Evolutionary conservation across 371 early-diverging fungal genomes (phyloP).

Genomic region (Circinella minor): DNA sequence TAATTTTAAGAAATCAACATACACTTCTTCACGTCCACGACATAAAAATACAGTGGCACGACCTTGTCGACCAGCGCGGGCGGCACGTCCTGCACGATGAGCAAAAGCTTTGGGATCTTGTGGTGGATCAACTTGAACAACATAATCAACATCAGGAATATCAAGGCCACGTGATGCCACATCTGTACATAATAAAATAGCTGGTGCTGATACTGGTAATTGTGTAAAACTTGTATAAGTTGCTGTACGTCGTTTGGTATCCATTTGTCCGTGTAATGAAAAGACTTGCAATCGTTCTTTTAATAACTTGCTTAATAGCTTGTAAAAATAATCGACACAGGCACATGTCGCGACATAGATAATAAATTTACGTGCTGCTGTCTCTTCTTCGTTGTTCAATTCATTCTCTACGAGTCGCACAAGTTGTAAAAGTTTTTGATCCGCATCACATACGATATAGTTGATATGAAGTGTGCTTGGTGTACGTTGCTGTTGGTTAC

Average conservation of each 20-base stretch:
- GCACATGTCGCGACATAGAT: conserved; percentile 95
- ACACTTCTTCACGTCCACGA: conserved; percentile 85
- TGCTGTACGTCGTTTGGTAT: conserved; percentile 78
- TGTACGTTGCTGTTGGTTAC: conserved; percentile 64
- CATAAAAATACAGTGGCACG: conserved; percentile 84
- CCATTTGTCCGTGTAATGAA: conserved; percentile 95
- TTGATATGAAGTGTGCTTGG: conserved; percentile 75
- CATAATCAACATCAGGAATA: conserved; percentile 95
- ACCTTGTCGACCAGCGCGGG: conserved; percentile 90
- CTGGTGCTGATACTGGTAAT: conserved; percentile 65
- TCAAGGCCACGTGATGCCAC: conserved; percentile 98
- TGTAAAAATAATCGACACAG: conserved; percentile 93
- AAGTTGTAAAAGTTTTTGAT: conserved; percentile 84
- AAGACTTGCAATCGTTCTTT: conserved; percentile 63
- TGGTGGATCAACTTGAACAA: conserved; percentile 96
- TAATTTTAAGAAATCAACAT: conserved; percentile 83
- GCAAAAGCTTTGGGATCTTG: conserved; percentile 96
- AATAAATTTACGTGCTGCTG: conserved; percentile 79
- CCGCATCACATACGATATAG: conserved; percentile 76
- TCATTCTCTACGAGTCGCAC: conserved; percentile 55
- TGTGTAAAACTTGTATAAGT: conserved; percentile 68
- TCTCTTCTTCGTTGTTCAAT: conserved; percentile 20
- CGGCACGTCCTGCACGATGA: conserved; percentile 99
- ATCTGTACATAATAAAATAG: conserved; percentile 94
- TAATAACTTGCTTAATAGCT: conserved; percentile 52